Evolutionary conservation across 345 rosid species (phyloP), one percentile per base, ranked within the genome.

Genomic region (Dovyalis caffra): DNA sequence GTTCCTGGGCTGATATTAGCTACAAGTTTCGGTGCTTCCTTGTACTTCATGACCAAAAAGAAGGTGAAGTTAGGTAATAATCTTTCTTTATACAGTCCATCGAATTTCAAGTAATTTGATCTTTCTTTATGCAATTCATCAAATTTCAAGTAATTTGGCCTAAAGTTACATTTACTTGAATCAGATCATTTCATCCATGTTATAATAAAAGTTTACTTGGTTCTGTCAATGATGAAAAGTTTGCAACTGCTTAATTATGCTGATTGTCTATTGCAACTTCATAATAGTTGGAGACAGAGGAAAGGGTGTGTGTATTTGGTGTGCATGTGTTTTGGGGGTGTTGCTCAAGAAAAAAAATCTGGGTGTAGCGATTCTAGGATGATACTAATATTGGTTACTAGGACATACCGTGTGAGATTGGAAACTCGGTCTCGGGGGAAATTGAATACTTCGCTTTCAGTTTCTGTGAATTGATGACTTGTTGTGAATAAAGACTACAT

Each of bases 1-100:
- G 91, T 93, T 64, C 95, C 93, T 6, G 97, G 99, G 34, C 79
- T 93, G 63, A 84, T 91, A 73, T 79, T 95, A 60, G 97, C 98
- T 3, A 72, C 83, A 26, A 91, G 98, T 81, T 90, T 95, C 53
- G 99, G 99, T 53, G 98, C 95, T 78, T 93, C 98, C 74, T 77
- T 95, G 40, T 95, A 90, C 85, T 93, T 95, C 88, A 85, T 93
- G 96, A 90, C 95, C 75, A 89, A 58, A 81, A 88, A 64, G 87
- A 93, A 91, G 60, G 88, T 95, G 68, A 95, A 86, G 85, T 79
- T 91, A 85, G 97, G 99, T 95, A 86, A 74, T 80, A 66, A 67
- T 66, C 3, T 74, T 35, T 74, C 60, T 64, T 26, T 12, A 23
- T 53, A n/a, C 66, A 28, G 38, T 25, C 12, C 5, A 43, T 43